Conservation (phyloP, 148 eudicot genomes). For the Pouteria glomerata region DNA sequence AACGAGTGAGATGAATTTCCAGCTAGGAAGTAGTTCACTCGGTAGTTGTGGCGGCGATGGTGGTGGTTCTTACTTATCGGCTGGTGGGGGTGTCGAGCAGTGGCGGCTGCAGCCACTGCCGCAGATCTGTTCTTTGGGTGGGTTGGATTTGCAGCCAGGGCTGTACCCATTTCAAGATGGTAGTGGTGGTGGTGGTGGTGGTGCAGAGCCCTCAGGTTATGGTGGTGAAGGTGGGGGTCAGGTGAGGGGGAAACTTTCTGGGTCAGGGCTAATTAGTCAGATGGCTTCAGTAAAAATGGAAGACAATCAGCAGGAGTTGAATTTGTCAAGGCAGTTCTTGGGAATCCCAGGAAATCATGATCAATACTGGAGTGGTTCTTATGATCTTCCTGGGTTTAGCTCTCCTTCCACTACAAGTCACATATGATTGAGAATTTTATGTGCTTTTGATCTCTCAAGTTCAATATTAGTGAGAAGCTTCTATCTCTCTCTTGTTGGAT, state of each 20-base stretch:
- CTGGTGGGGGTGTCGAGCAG: conserved; percentile 19
- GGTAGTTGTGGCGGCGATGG: too few relatives aligned
- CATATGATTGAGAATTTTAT: background rate
- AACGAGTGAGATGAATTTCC: conserved; percentile 24
- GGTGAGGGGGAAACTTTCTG: conserved; percentile 11
- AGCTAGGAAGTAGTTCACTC: conserved; percentile 8
- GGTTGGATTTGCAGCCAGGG: conserved; percentile 3
- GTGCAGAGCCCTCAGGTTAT: conserved; percentile 10
- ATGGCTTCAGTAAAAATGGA: conserved; percentile 32
- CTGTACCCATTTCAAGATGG: conserved; percentile 17
- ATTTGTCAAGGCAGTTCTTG: conserved; percentile 31
- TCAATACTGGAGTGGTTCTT: conserved; percentile 25
- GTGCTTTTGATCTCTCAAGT: background rate
- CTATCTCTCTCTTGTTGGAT: background rate
- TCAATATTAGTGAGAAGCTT: background rate
- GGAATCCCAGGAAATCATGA: conserved; percentile 21
- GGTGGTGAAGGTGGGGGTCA: conserved; percentile 14
- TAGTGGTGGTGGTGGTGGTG: conserved; percentile 14
- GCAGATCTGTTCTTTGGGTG: conserved; percentile 17
- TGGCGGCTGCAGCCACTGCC: conserved; percentile 25
- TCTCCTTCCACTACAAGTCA: conserved; percentile 32
- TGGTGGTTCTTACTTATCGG: conserved; percentile 3
- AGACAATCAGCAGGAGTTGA: conserved; percentile 23
- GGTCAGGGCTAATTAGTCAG: conserved; percentile 19
- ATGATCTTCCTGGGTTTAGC: conserved; percentile 33